A percentile compares a stretch with the other conserved stretches of the same genome.
These are phyloP conservation scores for Catharanthus roseus DNA, from an alignment of 257 asterid species.

Conservation along the genomic window DNA sequence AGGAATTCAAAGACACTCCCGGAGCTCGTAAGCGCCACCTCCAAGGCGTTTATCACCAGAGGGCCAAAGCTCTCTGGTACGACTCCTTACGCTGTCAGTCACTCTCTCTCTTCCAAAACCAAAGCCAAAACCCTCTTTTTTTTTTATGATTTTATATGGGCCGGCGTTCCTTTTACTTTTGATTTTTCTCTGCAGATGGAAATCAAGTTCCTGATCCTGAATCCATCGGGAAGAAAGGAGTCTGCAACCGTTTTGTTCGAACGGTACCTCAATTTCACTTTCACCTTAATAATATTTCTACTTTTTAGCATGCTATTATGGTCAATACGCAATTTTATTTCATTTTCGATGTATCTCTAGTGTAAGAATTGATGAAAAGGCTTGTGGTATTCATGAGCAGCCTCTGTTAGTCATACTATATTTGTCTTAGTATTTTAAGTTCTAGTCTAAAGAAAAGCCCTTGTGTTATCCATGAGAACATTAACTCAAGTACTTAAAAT, in stretches of 20 bases:
- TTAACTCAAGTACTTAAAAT: not conserved
- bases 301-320: not conserved
- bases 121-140: too few relatives aligned
- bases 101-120: constrained; percentile 12
- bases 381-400: not conserved
- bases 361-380: not conserved
- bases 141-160: not conserved
- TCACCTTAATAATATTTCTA: not conserved
- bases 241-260: constrained; percentile 75
- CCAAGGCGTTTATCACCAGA: constrained; percentile 74
- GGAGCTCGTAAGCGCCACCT: constrained; percentile 87
- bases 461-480: not conserved
- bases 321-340: not conserved
- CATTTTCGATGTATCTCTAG: not conserved
- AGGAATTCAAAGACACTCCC: constrained; percentile 80
- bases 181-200: constrained; percentile 20
- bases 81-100: constrained; percentile 47
- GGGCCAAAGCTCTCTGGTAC: constrained; percentile 95
- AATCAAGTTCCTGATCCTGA: constrained; percentile 39
- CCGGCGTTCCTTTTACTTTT: not conserved
- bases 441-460: not conserved
- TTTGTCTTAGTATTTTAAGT: not conserved
- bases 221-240: constrained; percentile 46
- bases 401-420: not conserved
- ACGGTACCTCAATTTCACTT: constrained; percentile 43